These are phyloP conservation scores for Mycena floridula DNA, from an alignment of 768 basidiomycete genomes.

Conservation along the genomic window DNA sequence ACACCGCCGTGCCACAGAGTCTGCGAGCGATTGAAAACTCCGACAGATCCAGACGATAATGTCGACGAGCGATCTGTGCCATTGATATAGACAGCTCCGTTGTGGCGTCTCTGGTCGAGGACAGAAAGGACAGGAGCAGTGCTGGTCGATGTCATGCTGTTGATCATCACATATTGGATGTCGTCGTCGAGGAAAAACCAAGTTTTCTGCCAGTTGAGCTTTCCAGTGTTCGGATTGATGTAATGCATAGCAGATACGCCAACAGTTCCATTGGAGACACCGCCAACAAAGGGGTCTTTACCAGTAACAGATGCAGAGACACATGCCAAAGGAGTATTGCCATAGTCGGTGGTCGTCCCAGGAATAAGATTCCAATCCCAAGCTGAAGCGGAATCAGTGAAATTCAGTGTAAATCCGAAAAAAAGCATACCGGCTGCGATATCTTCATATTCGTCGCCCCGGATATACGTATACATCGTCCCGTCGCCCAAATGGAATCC, in stretches of 20 bases:
- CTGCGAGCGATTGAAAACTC: constrained; percentile 7
- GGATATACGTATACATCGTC: constrained; percentile 53
- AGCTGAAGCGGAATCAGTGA: too few relatives aligned
- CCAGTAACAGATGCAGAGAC: constrained; percentile 35
- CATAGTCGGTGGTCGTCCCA: constrained; percentile 63
- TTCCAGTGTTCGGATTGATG: constrained; percentile 52
- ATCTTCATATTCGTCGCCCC: constrained; percentile 68
- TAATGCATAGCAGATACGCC: constrained; percentile 63
- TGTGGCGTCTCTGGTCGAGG: constrained; percentile 55
- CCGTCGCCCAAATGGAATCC: constrained; percentile 72
- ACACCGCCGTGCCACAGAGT: constrained; percentile 61
- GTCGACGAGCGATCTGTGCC: constrained; percentile 10
- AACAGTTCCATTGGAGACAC: constrained; percentile 48
- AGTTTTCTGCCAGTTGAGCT: constrained; percentile 57
- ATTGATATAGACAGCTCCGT: constrained; percentile 38
- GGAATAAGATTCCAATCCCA: constrained; percentile 81
- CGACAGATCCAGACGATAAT: neutral
- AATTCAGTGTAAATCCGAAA: too few relatives aligned
- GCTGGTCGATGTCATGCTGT: constrained; percentile 39
- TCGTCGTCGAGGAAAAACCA: constrained; percentile 71
- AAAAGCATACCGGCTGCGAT: too few relatives aligned
- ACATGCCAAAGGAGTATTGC: constrained; percentile 47
- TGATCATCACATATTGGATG: constrained; percentile 57
- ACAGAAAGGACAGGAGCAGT: constrained; percentile 51
- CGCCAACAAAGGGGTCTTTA: constrained; percentile 57